Evolutionary conservation across 768 basidiomycete species (phyloP).

Genomic region (Boletus insuetus): DNA sequence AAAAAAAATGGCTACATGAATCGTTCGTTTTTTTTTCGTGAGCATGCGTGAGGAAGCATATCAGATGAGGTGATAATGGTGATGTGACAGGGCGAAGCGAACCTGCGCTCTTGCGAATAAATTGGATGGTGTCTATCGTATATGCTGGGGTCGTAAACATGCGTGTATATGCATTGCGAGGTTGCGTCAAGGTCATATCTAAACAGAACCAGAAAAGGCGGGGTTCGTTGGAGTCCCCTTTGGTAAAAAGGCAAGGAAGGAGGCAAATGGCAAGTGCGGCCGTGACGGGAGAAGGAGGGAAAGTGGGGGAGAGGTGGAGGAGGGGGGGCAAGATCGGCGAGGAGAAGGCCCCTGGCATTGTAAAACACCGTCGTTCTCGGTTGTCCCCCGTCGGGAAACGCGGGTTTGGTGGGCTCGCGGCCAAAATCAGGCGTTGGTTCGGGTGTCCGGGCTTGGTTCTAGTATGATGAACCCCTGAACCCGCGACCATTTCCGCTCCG

Average conservation of each 20-base stretch:
- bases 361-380: conserved; percentile 6
- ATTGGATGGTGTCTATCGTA: conserved; percentile 23
- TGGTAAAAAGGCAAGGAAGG: conserved; percentile 7
- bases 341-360: not conserved
- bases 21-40: conserved; percentile 12
- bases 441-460: not conserved
- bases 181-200: conserved; percentile 27
- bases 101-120: conserved; percentile 10
- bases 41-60: conserved; percentile 14
- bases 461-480: conserved; percentile 27
- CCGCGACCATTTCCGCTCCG: conserved; percentile 25
- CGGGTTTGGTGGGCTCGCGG: not conserved
- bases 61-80: conserved; percentile 5
- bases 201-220: conserved; percentile 1
- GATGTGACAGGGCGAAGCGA: not conserved
- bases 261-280: conserved; percentile 2
- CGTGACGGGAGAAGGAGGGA: conserved; percentile 10
- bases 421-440: not conserved
- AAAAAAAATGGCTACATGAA: conserved; percentile 12
- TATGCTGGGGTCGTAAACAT: conserved; percentile 23
- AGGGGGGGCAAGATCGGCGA: conserved; percentile 10
- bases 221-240: not conserved
- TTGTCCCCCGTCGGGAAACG: not conserved
- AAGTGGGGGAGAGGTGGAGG: conserved; percentile 9
- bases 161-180: conserved; percentile 28